Evolutionary conservation across 805 yeast genomes (phyloP), one percentile per base, ranked within the genome.

Genomic region (Nakazawaea molendinolei): DNA sequence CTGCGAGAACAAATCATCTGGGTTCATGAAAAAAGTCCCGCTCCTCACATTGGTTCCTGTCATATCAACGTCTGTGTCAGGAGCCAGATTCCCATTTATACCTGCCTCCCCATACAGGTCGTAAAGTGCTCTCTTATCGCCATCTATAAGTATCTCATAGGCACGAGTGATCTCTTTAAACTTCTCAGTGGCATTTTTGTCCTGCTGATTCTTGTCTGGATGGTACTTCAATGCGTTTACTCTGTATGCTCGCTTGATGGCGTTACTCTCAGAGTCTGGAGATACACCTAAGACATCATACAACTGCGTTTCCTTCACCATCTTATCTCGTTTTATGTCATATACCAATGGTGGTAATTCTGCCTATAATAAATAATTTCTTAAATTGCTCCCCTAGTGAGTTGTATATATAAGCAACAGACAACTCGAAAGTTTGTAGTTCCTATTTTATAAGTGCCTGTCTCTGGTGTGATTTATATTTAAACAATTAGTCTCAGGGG

Each of bases 241-340:
- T 52, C 77, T 61, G 54, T 72, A 74, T 3, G 76, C 77, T 49
- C 70, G 72, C 50, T 71, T 74, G 48, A 74, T 69, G 48, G 70
- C 76, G 12, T 49, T 46, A 17, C 60, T 69, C 5, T 63, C 49
- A 5, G 79, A 76, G 13, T 58, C 52, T 7, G 69, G 63, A 16
- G 63, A 41, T 3, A 73, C 68, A 33, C 78, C 82, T 47, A 83
- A 63, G 20, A 65, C 56, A 44, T 80, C 86, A 60, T 82, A 82
- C 39, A 72, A 65, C 45, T 65, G 66, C 18, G 86, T 70, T 40
- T 84, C 92, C 47, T 70, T 79, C 23, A 71, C 87, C 92, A 83
- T 82, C 21, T 26, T 26, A 5, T 31, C 14, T 21, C 13, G n/a
- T 13, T 22, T 13, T 16, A 16, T 16, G 6, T 16, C 18, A 14